Evolutionary conservation across 805 yeast genomes (phyloP).

Genomic region (Pichia cabralensis): DNA sequence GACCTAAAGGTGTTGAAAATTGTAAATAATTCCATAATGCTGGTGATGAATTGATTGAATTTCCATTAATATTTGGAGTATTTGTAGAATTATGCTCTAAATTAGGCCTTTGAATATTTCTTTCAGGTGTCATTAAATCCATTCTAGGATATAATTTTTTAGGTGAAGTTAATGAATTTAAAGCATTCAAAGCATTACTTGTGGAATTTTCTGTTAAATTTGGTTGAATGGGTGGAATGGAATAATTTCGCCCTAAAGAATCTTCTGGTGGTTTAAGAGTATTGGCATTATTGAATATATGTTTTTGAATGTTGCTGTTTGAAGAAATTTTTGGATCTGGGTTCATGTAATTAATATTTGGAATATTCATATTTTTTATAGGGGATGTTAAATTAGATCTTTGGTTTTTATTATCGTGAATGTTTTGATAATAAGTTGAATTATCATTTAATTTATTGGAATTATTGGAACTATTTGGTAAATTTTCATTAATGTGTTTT

Average conservation of each 20-base stretch:
- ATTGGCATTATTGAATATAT: conserved; percentile 1
- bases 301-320: conserved; percentile 12
- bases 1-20: conserved; percentile 35
- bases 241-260: conserved; percentile 2
- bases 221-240: not conserved
- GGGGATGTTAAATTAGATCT: conserved; percentile 10
- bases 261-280: not conserved
- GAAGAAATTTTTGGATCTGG: conserved; percentile 6
- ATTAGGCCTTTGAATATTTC: conserved; percentile 31
- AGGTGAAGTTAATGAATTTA: conserved; percentile 11
- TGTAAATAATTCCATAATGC: conserved; percentile 92
- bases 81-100: conserved; percentile 23
- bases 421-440: conserved; percentile 1
- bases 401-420: conserved; percentile 11
- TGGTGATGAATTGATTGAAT: conserved; percentile 61
- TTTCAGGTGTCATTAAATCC: conserved; percentile 58
- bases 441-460: not conserved
- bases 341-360: conserved; percentile 9
- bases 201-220: too few species aligned
- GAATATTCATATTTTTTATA: conserved; percentile 12
- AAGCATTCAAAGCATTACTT: not conserved
- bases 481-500: too few species aligned
- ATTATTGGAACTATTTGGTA: not conserved
- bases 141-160: conserved; percentile 37
- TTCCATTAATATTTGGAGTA: conserved; percentile 30